phyloP scores from a whole-genome alignment of 176 grass and related monocot species.

The Bothriochloa decipiens region DNA sequence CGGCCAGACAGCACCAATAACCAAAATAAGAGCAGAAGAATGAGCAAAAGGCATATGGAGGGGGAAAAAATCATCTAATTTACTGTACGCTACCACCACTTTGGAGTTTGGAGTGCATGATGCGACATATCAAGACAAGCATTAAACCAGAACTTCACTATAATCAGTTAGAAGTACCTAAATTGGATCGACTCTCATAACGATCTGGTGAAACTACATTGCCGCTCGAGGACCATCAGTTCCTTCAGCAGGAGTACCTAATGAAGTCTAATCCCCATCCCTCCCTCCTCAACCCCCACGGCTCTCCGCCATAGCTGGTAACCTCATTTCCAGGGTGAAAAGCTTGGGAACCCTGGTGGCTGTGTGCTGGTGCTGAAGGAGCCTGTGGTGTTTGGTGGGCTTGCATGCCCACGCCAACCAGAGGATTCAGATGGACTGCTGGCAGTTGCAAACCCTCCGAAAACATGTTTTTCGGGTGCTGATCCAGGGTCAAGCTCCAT shows the following conservation, averaged over 20 bases:
- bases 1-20: not conserved
- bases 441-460: not conserved
- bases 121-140: not conserved
- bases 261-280: not conserved
- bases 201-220: not conserved
- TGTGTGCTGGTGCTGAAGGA: constrained; percentile 38
- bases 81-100: not conserved
- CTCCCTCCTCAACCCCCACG: not conserved
- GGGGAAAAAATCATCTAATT: not conserved
- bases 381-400: constrained; percentile 38
- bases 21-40: not conserved
- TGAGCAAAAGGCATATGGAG: not conserved
- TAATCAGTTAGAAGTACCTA: not conserved
- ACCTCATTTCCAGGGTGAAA: constrained; percentile 52
- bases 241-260: not conserved
- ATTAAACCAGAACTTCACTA: not conserved
- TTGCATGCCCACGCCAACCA: constrained; percentile 23
- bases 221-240: not conserved
- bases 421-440: constrained; percentile 53
- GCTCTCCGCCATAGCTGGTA: not conserved
- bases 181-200: constrained; percentile 3
- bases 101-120: not conserved
- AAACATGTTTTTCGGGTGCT: constrained; percentile 18
- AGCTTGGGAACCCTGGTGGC: constrained; percentile 46
- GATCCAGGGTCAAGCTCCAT: constrained; percentile 41